Percentiles rank a stretch among this genome's conserved stretches.
These are phyloP conservation scores for Salix dunnii DNA, from an alignment of 345 rosid species.

Conservation along the genomic window DNA sequence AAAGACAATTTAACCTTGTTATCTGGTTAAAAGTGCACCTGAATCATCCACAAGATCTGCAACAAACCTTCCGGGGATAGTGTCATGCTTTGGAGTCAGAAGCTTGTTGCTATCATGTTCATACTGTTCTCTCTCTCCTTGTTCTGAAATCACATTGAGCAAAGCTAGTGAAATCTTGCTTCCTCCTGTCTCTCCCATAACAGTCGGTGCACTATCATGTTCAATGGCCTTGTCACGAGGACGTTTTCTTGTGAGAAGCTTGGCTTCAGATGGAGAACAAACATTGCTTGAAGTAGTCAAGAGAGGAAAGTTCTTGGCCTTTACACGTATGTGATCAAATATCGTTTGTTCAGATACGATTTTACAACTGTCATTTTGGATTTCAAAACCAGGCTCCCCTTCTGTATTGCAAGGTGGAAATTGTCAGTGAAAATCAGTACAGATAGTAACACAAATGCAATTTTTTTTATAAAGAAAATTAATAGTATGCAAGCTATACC, in stretches of 20 bases:
- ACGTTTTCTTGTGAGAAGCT: conserved; percentile 48
- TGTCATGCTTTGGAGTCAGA: conserved; percentile 11
- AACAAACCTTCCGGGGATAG: conserved; percentile 16
- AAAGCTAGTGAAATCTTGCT: conserved; percentile 22
- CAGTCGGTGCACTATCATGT: conserved; percentile 18
- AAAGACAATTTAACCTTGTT: background rate
- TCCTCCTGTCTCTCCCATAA: conserved; percentile 24
- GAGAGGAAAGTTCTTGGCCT: conserved; percentile 67
- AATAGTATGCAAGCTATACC: conserved; percentile 35
- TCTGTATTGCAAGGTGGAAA: conserved; percentile 19
- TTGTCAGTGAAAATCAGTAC: conserved; percentile 7
- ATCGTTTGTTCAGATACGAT: conserved; percentile 53
- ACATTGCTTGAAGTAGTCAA: conserved; percentile 37
- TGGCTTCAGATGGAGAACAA: conserved; percentile 31
- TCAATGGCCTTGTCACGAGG: conserved; percentile 37
- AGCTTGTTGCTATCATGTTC: conserved; percentile 15
- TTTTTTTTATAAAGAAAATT: background rate
- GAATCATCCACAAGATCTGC: conserved; percentile 26
- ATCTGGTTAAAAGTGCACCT: conserved; percentile 30
- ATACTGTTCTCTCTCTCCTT: conserved; percentile 18
- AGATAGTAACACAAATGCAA: background rate
- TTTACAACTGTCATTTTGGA: conserved; percentile 43
- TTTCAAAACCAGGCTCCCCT: conserved; percentile 39
- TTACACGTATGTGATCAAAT: conserved; percentile 80
- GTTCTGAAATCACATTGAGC: conserved; percentile 21